Evolutionary conservation across 371 early-diverging fungal species (phyloP).

Genomic region (Funneliformis caledonium): DNA sequence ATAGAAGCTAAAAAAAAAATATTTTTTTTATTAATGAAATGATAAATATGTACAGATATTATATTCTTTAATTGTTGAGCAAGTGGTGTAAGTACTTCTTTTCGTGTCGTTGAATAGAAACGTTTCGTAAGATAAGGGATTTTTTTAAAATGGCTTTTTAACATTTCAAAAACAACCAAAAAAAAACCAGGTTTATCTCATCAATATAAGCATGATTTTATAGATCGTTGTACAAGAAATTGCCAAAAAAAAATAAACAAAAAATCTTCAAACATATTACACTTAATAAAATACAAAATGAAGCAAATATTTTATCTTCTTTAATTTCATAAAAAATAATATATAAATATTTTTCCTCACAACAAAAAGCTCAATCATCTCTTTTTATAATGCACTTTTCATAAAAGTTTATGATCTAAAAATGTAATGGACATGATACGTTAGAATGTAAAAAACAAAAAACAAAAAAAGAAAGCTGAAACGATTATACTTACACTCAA

Average conservation of each 20-base stretch:
- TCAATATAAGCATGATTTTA: no score
- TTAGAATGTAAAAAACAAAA: neutral
- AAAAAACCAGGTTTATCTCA: neutral
- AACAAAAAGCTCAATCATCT: neutral
- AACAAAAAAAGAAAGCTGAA: neutral
- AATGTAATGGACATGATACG: neutral
- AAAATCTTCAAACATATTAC: no score
- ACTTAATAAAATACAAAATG: no score
- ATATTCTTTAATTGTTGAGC: neutral
- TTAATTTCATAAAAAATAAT: no score
- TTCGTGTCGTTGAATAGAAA: neutral
- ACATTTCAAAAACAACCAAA: neutral
- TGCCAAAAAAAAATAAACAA: no score
- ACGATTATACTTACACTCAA: neutral
- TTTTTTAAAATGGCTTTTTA: neutral
- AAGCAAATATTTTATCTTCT: no score
- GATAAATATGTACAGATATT: neutral
- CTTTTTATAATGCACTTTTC: slow-evolving; percentile 30
- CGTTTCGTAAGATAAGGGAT: neutral
- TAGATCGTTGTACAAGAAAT: no score
- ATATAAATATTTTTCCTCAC: no score
- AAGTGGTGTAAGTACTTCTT: neutral
- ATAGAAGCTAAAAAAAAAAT: neutral
- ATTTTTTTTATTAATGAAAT: neutral
- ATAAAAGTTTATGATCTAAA: slow-evolving; percentile 20